Evolutionary conservation across 1,284 basidiomycete genomes (phyloP).

Genomic region (Sporisorium graminicola): DNA sequence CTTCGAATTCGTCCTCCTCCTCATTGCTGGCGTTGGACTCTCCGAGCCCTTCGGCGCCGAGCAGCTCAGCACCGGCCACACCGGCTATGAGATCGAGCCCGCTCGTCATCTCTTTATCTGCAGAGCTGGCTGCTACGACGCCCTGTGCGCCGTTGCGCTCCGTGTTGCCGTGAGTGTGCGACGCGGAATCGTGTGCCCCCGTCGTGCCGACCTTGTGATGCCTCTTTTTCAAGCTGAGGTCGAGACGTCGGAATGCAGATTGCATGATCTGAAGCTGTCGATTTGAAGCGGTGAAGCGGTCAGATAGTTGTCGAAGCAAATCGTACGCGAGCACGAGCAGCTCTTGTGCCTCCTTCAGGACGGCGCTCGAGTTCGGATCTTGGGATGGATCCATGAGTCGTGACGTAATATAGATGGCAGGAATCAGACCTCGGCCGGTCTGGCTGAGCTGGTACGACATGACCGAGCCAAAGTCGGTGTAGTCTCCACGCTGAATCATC

Average conservation of each 20-base stretch:
- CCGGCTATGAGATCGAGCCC: slow-evolving; percentile 50
- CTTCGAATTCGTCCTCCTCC: slow-evolving; percentile 41
- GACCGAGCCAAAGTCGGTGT: slow-evolving; percentile 51
- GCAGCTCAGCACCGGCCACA: slow-evolving; percentile 42
- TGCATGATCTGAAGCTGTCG: slow-evolving; percentile 56
- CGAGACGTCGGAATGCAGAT: slow-evolving; percentile 41
- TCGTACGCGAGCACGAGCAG: slow-evolving; percentile 51
- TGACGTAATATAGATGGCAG: slow-evolving; percentile 49
- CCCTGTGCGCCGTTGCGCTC: slow-evolving; percentile 12
- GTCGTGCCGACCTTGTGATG: slow-evolving; percentile 21
- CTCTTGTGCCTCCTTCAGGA: slow-evolving; percentile 49
- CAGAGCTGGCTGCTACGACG: background rate
- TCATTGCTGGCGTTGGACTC: slow-evolving; percentile 37
- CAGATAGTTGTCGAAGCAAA: slow-evolving; percentile 36
- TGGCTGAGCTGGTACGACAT: slow-evolving; percentile 55
- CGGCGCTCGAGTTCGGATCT: slow-evolving; percentile 30
- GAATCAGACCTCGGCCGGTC: slow-evolving; percentile 47
- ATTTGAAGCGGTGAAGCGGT: slow-evolving; percentile 43
- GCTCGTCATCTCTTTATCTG: slow-evolving; percentile 41
- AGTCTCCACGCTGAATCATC: slow-evolving; percentile 51
- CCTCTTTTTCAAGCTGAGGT: slow-evolving; percentile 44
- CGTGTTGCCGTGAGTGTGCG: slow-evolving; percentile 8
- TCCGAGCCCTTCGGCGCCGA: slow-evolving; percentile 32
- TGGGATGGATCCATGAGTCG: slow-evolving; percentile 47
- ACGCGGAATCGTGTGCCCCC: slow-evolving; percentile 9